Conservation (phyloP, 768 basidiomycete species). For the Suillus sp. region DNA sequence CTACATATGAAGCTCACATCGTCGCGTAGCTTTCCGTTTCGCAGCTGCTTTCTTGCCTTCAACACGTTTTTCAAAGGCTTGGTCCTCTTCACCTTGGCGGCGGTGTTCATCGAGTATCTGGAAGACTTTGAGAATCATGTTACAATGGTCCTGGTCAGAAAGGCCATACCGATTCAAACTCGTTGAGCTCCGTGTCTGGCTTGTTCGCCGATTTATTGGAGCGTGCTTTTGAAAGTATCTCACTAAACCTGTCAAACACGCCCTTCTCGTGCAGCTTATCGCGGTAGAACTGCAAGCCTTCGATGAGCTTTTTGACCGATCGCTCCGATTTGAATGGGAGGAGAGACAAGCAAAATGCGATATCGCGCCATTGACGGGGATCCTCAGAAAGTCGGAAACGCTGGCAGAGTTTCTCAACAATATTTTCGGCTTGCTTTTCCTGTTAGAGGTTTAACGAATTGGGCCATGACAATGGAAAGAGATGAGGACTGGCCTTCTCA, state of each 20-base stretch:
- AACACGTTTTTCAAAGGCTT: constrained; percentile 85
- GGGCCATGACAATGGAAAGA: background rate
- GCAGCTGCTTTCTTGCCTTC: constrained; percentile 81
- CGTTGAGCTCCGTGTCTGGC: constrained; percentile 89
- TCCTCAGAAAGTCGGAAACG: constrained; percentile 89
- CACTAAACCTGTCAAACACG: constrained; percentile 81
- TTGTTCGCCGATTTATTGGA: constrained; percentile 90
- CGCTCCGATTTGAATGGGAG: constrained; percentile 97
- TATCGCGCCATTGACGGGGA: constrained; percentile 95
- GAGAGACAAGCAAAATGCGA: constrained; percentile 92
- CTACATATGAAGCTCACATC: constrained; percentile 35
- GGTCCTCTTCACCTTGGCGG: constrained; percentile 87
- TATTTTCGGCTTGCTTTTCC: constrained; percentile 98
- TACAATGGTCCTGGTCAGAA: background rate
- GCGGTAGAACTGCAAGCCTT: constrained; percentile 88
- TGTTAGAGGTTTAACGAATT: constrained; percentile 33
- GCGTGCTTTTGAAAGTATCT: constrained; percentile 94
- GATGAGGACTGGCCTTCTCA: constrained; percentile 69
- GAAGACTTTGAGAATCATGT: background rate
- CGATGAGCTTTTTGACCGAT: constrained; percentile 94
- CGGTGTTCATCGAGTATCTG: constrained; percentile 86
- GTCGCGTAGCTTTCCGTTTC: constrained; percentile 65
- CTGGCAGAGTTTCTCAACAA: constrained; percentile 97
- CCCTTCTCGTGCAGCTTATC: constrained; percentile 91
- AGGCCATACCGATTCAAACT: constrained; percentile 79